Evolutionary conservation across 2,329 filamentous ascomycete genomes (phyloP), one percentile per base, ranked within the genome.

Genomic region (Penicillium hordei): DNA sequence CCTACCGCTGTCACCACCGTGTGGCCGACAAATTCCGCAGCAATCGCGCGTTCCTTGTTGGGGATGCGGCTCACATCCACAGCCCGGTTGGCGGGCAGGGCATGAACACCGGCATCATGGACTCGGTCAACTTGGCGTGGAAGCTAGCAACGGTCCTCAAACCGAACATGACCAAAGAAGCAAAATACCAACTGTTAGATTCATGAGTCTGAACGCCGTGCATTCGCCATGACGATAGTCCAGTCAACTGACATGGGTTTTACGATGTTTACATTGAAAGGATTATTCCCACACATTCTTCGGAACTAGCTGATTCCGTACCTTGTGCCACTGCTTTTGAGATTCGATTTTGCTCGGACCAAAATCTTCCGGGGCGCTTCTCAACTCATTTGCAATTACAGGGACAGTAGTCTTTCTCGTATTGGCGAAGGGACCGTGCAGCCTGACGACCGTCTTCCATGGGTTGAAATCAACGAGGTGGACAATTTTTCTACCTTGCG

Each of bases 1-100:
- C 73, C 13, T 83, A 82, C 65, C 75, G 72, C 3, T 72, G 80
- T 8, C 79, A 80, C 64, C 74, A 80, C 62, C 70, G 78, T 7
- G 72, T 76, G 31, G 75, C 75, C 2, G 70, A 70, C 8, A 63
- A 59, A 9, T 81, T 82, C 63, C 77, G 78, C 6, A 73, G 76
- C 23, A 78, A 79, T 2, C 76, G 82, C 3, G 73, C 83, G 3
- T 81, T 86, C 44, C 70, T 86, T 0, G 82, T 80, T 1, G 83
- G 83, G 15, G 84, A 86, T 55, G 82, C 83, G 6, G 82, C 81
- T 1, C 83, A 86, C 58, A 82, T 82, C 13, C 82, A 85, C 59
- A 82, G 76, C 38, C 82, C 82, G 0, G 78, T 79, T 0, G 83
- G 82, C 2, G 84, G 81, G 0, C 83, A 84, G 64, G 83, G 83